Percentiles rank a stretch among this genome's conserved stretches.
These are phyloP conservation scores for Serpula lacrymans DNA, from an alignment of 768 basidiomycete genomes.

Conservation along the genomic window DNA sequence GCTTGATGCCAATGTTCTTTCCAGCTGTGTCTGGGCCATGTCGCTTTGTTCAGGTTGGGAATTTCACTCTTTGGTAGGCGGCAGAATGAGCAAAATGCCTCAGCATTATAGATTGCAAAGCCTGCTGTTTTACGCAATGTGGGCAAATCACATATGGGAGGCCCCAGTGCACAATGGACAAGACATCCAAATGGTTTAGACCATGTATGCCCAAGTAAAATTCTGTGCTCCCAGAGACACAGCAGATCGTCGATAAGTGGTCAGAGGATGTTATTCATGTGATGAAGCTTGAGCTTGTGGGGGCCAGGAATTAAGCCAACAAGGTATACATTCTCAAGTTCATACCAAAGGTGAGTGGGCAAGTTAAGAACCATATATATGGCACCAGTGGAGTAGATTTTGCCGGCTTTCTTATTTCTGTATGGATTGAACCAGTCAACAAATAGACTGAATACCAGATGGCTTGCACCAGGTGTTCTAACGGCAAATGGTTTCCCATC, in stretches of 20 bases:
- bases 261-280: slow-evolving; percentile 34
- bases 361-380: slow-evolving; percentile 33
- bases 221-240: slow-evolving; percentile 27
- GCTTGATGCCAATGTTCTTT: slow-evolving; percentile 11
- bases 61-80: slow-evolving; percentile 8
- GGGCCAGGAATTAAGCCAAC: slow-evolving; percentile 40
- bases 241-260: slow-evolving; percentile 34
- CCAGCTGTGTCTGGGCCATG: slow-evolving; percentile 10
- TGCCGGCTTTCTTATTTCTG: slow-evolving; percentile 25
- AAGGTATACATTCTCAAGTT: slow-evolving; percentile 35
- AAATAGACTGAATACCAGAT: slow-evolving; percentile 28
- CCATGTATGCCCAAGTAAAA: no score
- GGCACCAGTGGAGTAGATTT: slow-evolving; percentile 15
- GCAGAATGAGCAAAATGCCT: slow-evolving; percentile 21
- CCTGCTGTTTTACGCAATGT: slow-evolving; percentile 20
- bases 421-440: slow-evolving; percentile 37
- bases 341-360: slow-evolving; percentile 26
- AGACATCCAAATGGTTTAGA: no score
- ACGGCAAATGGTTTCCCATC: slow-evolving; percentile 26
- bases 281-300: slow-evolving; percentile 23
- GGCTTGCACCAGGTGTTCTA: no score
- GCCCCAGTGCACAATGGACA: slow-evolving; percentile 11
- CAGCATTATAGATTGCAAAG: slow-evolving; percentile 12
- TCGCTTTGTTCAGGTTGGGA: slow-evolving; percentile 10
- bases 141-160: slow-evolving; percentile 24